These are phyloP conservation scores for Lactifluus piperatus DNA, from an alignment of 768 basidiomycete species.

Conservation along the genomic window DNA sequence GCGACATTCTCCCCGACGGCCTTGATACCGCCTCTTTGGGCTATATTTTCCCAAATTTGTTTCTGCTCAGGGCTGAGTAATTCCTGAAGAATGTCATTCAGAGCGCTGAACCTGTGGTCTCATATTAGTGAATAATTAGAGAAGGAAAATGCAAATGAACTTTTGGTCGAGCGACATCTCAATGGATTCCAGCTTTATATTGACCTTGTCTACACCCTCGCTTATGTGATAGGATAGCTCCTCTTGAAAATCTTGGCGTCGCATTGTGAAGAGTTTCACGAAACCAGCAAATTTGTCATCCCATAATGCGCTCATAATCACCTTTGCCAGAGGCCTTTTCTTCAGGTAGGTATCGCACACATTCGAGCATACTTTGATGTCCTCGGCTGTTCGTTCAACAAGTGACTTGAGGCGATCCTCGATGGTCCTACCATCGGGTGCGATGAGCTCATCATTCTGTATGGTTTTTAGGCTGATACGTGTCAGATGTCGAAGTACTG, in stretches of 20 bases:
- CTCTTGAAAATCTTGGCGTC: conserved; percentile 24
- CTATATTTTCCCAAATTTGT: conserved; percentile 7
- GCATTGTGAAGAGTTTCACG: conserved; percentile 21
- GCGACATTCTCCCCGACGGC: conserved; percentile 18
- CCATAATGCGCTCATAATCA: conserved; percentile 26
- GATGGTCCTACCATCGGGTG: conserved; percentile 29
- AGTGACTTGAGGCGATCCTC: conserved; percentile 29
- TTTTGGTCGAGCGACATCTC: conserved; percentile 16
- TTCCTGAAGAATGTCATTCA: conserved; percentile 14
- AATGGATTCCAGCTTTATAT: conserved; percentile 14
- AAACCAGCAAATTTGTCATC: conserved; percentile 23
- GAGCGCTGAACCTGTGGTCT: conserved; percentile 13
- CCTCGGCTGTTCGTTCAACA: conserved; percentile 23
- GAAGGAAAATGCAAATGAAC: conserved; percentile 1
- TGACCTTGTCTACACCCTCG: conserved; percentile 7
- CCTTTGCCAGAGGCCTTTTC: conserved; percentile 25
- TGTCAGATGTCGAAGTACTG: not conserved
- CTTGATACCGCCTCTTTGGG: conserved; percentile 22
- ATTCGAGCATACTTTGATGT: conserved; percentile 29
- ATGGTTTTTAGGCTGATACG: conserved; percentile 26
- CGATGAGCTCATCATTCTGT: conserved; percentile 25
- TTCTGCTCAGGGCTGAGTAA: conserved; percentile 17
- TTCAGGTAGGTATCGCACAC: conserved; percentile 28
- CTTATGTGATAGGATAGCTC: conserved; percentile 27
- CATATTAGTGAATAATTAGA: not conserved